Base-by-base conservation (phyloP, 306 rosid species). In the Cicer judaicum region DNA sequence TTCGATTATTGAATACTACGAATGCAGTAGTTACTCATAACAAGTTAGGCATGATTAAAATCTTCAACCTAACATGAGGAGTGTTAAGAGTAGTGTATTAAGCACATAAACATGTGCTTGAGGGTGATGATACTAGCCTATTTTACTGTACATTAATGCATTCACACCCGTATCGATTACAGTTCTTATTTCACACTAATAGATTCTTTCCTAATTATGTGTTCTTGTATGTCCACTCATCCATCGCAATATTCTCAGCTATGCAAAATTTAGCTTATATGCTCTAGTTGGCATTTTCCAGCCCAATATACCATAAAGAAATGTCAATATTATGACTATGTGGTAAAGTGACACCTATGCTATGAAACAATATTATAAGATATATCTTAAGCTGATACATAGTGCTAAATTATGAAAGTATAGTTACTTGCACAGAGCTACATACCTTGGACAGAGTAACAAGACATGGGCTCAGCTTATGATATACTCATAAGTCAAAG, bases 291-390 rank as follows among this genome's bases (percentile, higher is more conserved):
- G 15, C 44, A 21, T n/a, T 50, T 15, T 52, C 47, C 18, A 43
- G 36, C 46, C 55, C 55, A 64, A 13, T 41, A 64, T 52, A 64
- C 29, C 42, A 60, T 44, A 10, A 60, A 18, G 14, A 21, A 64
- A 2, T n/a, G 12, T 48, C 12, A 16, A 9, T 70, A 43, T 43
- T 70, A 53, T 50, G 36, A 21, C 10, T 10, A 7, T 15, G 64
- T 6, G 11, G 12, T 36, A 52, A 15, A 54, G 3, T 6, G 52
- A 12, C 19, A 39, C 46, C 39, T 14, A 14, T 34, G 39, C 41
- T 55, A 13, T 41, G 66, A 71, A 41, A 72, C 68, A 78, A 16
- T 48, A 41, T 43, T 62, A 72, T 2, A 53, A 59, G 62, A 65
- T 0, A 65, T 55, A 72, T 18, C 38, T 72, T 43, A 7, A 29